These are phyloP conservation scores for Penicillium sp. DNA, from an alignment of 2,329 filamentous ascomycete genomes.

Conservation along the genomic window DNA sequence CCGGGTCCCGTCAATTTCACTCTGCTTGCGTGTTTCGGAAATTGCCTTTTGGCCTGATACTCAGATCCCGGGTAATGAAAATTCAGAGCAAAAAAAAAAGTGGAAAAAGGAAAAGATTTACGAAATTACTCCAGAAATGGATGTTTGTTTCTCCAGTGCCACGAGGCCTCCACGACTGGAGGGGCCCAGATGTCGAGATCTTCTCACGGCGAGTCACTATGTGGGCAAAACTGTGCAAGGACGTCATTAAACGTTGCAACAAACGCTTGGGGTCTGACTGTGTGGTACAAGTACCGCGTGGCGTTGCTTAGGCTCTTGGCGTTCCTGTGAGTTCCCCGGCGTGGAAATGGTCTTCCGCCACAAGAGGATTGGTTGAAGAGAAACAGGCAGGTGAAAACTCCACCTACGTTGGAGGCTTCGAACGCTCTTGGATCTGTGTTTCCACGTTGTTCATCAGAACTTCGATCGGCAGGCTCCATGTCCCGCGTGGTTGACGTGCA, in stretches of 20 bases:
- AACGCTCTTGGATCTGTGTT: neutral
- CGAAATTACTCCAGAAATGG: neutral
- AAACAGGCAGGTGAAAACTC: neutral
- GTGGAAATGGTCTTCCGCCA: neutral
- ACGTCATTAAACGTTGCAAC: neutral
- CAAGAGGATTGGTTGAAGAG: neutral
- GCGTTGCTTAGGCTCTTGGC: slow-evolving; percentile 2
- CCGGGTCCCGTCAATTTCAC: neutral
- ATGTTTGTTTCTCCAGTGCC: neutral
- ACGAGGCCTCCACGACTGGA: neutral
- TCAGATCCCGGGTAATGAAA: neutral
- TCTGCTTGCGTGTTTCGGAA: neutral
- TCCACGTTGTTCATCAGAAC: neutral
- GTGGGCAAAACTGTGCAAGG: neutral
- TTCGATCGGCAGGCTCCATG: neutral
- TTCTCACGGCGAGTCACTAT: neutral
- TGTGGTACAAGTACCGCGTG: neutral
- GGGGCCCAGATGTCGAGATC: neutral
- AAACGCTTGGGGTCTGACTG: neutral
- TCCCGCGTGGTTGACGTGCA: neutral
- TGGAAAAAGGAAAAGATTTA: neutral
- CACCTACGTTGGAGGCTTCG: neutral
- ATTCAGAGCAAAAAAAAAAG: neutral
- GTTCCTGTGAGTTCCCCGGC: neutral
- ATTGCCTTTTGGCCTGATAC: neutral